Evolutionary conservation across 2,329 filamentous ascomycete species (phyloP).

Genomic region (Lasiodiplodia gonubiensis): DNA sequence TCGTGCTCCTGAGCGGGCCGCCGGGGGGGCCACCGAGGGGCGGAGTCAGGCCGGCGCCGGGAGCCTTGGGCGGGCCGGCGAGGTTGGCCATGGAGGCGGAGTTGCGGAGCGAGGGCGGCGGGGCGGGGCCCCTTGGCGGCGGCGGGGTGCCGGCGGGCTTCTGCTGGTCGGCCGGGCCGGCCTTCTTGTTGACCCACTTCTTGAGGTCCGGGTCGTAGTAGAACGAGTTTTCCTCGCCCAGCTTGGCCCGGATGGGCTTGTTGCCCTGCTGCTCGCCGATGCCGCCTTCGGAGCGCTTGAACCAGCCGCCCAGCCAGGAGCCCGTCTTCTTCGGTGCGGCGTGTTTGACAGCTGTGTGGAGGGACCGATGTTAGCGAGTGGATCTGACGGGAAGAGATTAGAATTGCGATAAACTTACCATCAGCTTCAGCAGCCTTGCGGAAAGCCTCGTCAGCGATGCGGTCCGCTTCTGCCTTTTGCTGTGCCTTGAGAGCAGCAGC

Average conservation of each 20-base stretch:
- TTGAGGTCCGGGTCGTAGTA: constrained; percentile 95
- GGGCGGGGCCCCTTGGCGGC: constrained; percentile 65
- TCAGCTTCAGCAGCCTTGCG: constrained; percentile 77
- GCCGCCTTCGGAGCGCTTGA: constrained; percentile 63
- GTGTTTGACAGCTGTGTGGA: constrained; percentile 63
- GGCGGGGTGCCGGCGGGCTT: constrained; percentile 70
- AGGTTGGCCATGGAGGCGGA: constrained; percentile 56
- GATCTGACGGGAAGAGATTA: neutral
- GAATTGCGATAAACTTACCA: constrained; percentile 48
- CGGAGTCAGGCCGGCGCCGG: neutral
- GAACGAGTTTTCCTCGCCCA: constrained; percentile 92
- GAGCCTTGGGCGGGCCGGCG: constrained; percentile 29
- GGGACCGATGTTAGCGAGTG: neutral
- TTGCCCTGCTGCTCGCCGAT: constrained; percentile 52
- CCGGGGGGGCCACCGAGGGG: neutral
- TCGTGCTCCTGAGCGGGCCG: constrained; percentile 35
- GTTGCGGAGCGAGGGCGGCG: constrained; percentile 49
- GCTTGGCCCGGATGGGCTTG: constrained; percentile 84
- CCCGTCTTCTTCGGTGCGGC: constrained; percentile 58
- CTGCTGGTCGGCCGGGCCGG: constrained; percentile 67
- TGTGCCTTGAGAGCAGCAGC: constrained; percentile 63
- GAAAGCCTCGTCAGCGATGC: constrained; percentile 84
- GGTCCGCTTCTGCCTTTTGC: constrained; percentile 63
- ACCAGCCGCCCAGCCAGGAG: constrained; percentile 88
- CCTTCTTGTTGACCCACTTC: constrained; percentile 98